Evolutionary conservation across 2,329 filamentous ascomycete genomes (phyloP), one percentile per base, ranked within the genome.

Genomic region (Neospermospora avenae): DNA sequence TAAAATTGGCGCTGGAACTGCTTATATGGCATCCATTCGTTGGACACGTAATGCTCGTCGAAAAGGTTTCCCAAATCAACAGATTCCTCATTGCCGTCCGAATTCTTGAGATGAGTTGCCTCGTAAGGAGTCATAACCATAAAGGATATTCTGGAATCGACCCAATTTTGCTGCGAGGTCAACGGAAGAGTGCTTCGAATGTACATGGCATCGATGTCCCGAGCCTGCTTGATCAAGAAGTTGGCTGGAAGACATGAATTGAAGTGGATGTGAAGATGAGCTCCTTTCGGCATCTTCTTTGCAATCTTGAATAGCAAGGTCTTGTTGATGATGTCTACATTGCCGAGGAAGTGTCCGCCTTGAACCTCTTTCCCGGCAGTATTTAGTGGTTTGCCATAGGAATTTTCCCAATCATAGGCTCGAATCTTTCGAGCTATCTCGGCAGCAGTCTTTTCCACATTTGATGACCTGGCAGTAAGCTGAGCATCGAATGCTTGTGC

Each of bases 231-330:
- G 77, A 91, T 77, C 20, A 91, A 76, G 4, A 85, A 78, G 1
- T 77, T 72, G 10, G 88, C 86, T 14, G 78, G 76, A 4, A 91
- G 76, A 62, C 88, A 89, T n/a, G 88, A 82, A 71, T 91, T 92
- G 77, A 90, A 91, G 72, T 92, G 89, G 24, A 91, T 82, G 72
- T 92, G 89, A 24, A 91, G 77, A 70, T 91, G 86, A 0, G 82
- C 81, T 2, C 88, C 89, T 72, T 92, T 92, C 44, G 89, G 89
- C 77, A 89, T 81, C 59, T 72, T 70, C 34, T 75, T 76, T 5
- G 85, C 81, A 25, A 88, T 79, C 28, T 77, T 66, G 66, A 85
- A 84, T 14, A 91, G 69, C 45, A 76, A 73, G 8, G 87, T 89
- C 49, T 78, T 55, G 39, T 80, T 73, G 65, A 88, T 83, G 42